Percentiles rank a stretch among this genome's conserved stretches.
Evolutionary conservation across 108 stramenopile genomes (phyloP).

Genomic region (Skeletonema costatum): DNA sequence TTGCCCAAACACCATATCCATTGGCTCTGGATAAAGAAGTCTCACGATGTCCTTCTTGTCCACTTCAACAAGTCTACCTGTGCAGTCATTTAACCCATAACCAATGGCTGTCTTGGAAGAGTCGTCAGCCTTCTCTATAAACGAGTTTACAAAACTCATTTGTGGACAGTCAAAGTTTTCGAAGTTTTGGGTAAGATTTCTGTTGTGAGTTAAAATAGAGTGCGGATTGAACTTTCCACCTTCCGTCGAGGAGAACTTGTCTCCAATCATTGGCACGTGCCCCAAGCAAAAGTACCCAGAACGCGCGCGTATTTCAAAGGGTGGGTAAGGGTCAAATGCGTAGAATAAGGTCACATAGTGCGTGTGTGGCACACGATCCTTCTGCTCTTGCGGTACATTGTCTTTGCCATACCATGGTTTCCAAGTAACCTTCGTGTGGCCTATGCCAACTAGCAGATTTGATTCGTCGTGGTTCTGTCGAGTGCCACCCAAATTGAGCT

Average conservation of each 20-base stretch:
- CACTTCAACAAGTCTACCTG: slow-evolving; percentile 49
- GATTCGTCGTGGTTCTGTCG: slow-evolving; percentile 13
- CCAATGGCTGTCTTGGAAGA: slow-evolving; percentile 41
- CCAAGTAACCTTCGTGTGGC: slow-evolving; percentile 47
- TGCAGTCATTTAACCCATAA: slow-evolving; percentile 70
- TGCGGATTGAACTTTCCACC: slow-evolving; percentile 41
- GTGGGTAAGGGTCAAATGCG: slow-evolving; percentile 46
- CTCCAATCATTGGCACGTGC: slow-evolving; percentile 11
- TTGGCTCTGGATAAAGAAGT: slow-evolving; percentile 37
- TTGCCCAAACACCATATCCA: slow-evolving; percentile 36
- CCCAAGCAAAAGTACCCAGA: slow-evolving; percentile 55
- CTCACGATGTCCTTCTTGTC: slow-evolving; percentile 46
- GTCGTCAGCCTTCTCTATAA: slow-evolving; percentile 46
- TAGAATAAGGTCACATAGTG: slow-evolving; percentile 46
- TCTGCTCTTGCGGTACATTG: slow-evolving; percentile 14
- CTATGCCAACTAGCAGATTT: slow-evolving; percentile 39
- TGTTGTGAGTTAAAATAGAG: slow-evolving; percentile 26
- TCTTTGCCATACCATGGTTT: slow-evolving; percentile 32
- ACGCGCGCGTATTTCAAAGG: slow-evolving; percentile 43
- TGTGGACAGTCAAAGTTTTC: slow-evolving; percentile 51
- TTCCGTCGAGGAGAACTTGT: slow-evolving; percentile 14
- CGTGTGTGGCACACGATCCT: slow-evolving; percentile 40
- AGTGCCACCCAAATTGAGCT: slow-evolving; percentile 16
- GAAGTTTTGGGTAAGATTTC: slow-evolving; percentile 31
- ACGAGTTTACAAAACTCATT: slow-evolving; percentile 54